Conservation (phyloP, 805 yeast genomes). For the Cyberlindnera samutprakarnensis region DNA sequence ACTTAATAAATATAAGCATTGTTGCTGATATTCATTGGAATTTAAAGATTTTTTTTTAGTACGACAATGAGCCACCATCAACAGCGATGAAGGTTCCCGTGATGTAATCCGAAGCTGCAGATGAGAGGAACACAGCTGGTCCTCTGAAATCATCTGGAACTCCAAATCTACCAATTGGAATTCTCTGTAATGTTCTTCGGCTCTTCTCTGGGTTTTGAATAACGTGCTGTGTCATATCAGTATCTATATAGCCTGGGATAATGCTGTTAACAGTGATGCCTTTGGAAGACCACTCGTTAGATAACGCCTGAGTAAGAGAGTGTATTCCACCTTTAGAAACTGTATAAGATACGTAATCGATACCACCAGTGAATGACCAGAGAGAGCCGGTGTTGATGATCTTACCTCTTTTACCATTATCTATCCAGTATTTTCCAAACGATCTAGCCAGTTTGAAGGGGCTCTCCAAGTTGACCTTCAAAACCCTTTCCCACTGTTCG, state of each 20-base stretch:
- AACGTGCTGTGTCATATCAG: conserved; percentile 34
- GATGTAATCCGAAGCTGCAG: conserved; percentile 68
- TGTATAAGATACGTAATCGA: conserved; percentile 55
- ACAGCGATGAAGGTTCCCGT: conserved; percentile 69
- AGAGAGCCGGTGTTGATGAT: conserved; percentile 81
- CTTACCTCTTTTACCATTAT: conserved; percentile 52
- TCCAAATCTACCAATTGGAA: conserved; percentile 44
- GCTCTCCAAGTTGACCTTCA: conserved; percentile 69
- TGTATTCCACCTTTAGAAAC: conserved; percentile 78
- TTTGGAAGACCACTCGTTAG: conserved; percentile 41
- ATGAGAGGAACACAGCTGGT: conserved; percentile 73
- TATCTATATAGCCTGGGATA: conserved; percentile 43
- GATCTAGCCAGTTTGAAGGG: conserved; percentile 72
- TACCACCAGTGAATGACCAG: conserved; percentile 23
- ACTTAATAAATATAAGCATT: no score
- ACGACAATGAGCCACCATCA: conserved; percentile 71
- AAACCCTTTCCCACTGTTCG: conserved; percentile 58
- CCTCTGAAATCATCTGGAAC: conserved; percentile 45
- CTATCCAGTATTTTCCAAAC: conserved; percentile 55
- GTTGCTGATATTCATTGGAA: no score
- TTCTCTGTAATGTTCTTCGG: conserved; percentile 25
- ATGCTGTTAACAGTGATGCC: conserved; percentile 42
- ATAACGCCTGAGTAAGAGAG: conserved; percentile 66
- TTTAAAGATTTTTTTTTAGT: no score
- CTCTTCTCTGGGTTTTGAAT: conserved; percentile 20